Base-by-base conservation (phyloP, 2,329 filamentous ascomycete genomes). In the Tolypocladium tropicale region DNA sequence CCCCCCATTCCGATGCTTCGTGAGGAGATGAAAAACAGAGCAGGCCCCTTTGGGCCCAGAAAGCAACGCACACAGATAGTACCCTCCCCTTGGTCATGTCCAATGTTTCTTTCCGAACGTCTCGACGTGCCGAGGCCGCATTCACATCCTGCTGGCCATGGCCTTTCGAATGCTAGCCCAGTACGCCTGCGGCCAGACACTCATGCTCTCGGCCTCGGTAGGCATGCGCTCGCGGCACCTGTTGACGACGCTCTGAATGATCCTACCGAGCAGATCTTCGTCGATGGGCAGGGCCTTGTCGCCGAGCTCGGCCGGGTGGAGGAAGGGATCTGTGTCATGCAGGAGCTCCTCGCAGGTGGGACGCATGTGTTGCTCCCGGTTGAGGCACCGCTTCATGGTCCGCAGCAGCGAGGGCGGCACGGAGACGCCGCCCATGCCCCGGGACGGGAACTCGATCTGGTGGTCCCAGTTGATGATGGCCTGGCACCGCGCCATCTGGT, bases 401-500 rank as follows among this genome's bases (percentile, higher is more conserved):
- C 78, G 73, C 36, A 88, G 69, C 14, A 88, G 72, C 12, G 78
- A 79, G 0, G 75, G 72, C 0, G 85, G 84, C 1, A 89, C 82
- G 0, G 75, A 73, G 1, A 78, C 75, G 54, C 78, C 85, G 48
- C 89, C 89, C 53, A 91, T 75, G 14, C 86, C 89, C 3, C 79
- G 76, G 1, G 83, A 78, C 0, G 86, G 86, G 64, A 85, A 94
- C 56, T 89, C 82, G 65, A 95, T 89, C 6, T 73, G 70, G 69
- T 91, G 84, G 56, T 84, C 79, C 71, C 84, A 89, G 70, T 93
- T 89, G 62, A 91, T 89, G 67, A 95, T 94, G 58, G 89, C 89
- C 70, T 90, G 85, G 68, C 95, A 94, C 25, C 90, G 85, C 39
- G 89, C 84, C 75, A 95, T 89, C 66, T 86, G 89, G 71, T 93